phyloP scores from a whole-genome alignment of 225 moss, liverwort and hornwort species.

The Anthoceros angustus region DNA sequence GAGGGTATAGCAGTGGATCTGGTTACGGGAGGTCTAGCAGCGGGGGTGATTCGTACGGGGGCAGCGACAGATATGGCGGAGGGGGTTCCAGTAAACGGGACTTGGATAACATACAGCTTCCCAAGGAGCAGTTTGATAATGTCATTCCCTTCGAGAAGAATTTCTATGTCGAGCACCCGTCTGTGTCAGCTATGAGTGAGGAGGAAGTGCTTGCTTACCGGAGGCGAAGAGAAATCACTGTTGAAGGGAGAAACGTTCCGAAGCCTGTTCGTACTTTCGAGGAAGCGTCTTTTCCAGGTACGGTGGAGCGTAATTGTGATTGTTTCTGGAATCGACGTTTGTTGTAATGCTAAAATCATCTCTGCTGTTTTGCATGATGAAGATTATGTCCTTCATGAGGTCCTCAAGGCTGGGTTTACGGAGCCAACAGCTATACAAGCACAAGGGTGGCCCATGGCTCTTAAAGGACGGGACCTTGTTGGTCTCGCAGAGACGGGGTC shows the following conservation, averaged over 20 bases:
- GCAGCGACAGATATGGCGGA: constrained; percentile 35
- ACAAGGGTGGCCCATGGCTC: constrained; percentile 92
- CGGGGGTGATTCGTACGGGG: constrained; percentile 33
- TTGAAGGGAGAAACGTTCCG: constrained; percentile 60
- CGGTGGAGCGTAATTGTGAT: not conserved
- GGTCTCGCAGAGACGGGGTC: constrained; percentile 86
- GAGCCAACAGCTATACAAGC: constrained; percentile 88
- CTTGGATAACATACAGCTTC: constrained; percentile 50
- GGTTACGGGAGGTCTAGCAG: constrained; percentile 34
- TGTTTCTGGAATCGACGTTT: not conserved
- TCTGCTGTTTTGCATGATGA: constrained; percentile 7
- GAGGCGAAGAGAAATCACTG: constrained; percentile 64
- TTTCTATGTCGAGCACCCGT: constrained; percentile 83
- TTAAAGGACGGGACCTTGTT: constrained; percentile 75
- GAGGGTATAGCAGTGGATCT: constrained; percentile 21
- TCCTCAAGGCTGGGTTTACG: constrained; percentile 78
- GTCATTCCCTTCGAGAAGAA: constrained; percentile 85
- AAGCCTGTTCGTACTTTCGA: constrained; percentile 88
- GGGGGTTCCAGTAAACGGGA: constrained; percentile 41
- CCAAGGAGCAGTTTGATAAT: constrained; percentile 70
- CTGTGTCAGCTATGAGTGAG: constrained; percentile 57
- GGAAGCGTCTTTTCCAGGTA: constrained; percentile 86
- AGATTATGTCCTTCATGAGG: constrained; percentile 89
- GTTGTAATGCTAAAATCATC: not conserved
- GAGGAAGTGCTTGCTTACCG: constrained; percentile 53